These are phyloP conservation scores for Zasmidium cellare DNA, from an alignment of 2,329 filamentous ascomycete genomes.

Conservation along the genomic window DNA sequence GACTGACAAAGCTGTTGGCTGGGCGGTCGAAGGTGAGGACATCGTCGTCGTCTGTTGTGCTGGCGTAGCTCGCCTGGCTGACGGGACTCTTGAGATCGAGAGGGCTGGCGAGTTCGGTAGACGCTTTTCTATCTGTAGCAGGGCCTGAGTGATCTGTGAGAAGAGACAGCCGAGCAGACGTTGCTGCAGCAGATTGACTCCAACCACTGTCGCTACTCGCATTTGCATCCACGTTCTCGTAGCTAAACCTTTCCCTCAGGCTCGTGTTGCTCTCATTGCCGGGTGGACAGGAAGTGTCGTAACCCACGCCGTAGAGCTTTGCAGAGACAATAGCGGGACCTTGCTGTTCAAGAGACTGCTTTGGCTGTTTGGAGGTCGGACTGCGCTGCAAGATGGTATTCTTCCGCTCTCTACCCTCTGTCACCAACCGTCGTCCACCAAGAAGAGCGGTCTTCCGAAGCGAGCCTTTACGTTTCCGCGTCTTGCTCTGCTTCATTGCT, in stretches of 20 bases:
- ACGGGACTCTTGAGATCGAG: slow-evolving; percentile 42
- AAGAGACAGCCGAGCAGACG: slow-evolving; percentile 29
- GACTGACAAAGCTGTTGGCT: slow-evolving; percentile 20
- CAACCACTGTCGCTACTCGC: slow-evolving; percentile 29
- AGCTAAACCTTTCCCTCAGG: slow-evolving; percentile 35
- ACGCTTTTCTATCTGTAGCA: slow-evolving; percentile 10
- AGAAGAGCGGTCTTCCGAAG: slow-evolving; percentile 83
- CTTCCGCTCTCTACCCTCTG: slow-evolving; percentile 58
- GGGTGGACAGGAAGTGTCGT: slow-evolving; percentile 1
- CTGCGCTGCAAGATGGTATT: slow-evolving; percentile 38
- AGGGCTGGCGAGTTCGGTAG: slow-evolving; percentile 28
- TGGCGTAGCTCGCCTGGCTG: slow-evolving; percentile 60
- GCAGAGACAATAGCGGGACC: not conserved
- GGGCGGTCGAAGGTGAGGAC: slow-evolving; percentile 60
- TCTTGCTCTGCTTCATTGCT: slow-evolving; percentile 39
- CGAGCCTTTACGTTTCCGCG: slow-evolving; percentile 76
- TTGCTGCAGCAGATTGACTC: slow-evolving; percentile 32
- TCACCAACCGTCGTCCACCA: slow-evolving; percentile 62
- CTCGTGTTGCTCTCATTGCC: slow-evolving; percentile 12
- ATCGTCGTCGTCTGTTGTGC: slow-evolving; percentile 84
- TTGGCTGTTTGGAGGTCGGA: slow-evolving; percentile 32
- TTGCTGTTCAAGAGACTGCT: slow-evolving; percentile 11
- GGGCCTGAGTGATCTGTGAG: slow-evolving; percentile 27
- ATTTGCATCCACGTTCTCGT: slow-evolving; percentile 37
- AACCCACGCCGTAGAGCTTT: not conserved